Conservation (phyloP, 2,329 filamentous ascomycete species). For the Aspergillus luchuensis region DNA sequence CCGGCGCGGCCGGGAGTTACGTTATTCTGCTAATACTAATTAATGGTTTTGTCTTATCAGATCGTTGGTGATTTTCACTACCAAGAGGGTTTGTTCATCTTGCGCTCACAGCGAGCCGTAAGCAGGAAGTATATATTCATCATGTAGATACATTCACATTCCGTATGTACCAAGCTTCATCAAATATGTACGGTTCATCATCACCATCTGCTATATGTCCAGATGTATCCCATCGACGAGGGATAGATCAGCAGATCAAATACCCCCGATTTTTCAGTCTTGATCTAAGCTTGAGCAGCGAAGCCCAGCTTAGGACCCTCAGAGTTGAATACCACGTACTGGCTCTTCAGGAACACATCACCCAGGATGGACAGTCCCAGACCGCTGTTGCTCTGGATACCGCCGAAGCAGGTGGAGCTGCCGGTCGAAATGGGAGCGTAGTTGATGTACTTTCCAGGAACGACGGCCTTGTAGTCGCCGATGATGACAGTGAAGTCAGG, state of each 20-base stretch:
- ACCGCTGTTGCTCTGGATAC: constrained; percentile 66
- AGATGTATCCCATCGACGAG: background rate
- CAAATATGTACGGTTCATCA: background rate
- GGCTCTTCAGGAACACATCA: constrained; percentile 75
- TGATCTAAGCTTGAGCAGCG: constrained; percentile 41
- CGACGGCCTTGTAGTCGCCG: constrained; percentile 50
- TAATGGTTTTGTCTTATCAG: too few species aligned
- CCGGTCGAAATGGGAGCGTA: constrained; percentile 48
- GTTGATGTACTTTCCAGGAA: constrained; percentile 60
- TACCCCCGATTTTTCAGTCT: background rate
- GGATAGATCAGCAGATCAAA: background rate
- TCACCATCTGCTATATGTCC: background rate
- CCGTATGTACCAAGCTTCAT: too few species aligned
- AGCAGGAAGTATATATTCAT: too few species aligned
- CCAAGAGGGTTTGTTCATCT: too few species aligned
- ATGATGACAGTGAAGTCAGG: constrained; percentile 59
- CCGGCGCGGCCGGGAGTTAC: too few species aligned
- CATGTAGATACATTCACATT: too few species aligned
- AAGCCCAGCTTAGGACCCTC: constrained; percentile 52
- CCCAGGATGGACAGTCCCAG: constrained; percentile 70
- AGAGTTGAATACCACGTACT: constrained; percentile 72
- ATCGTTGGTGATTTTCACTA: too few species aligned
- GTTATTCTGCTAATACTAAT: too few species aligned
- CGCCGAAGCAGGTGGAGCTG: constrained; percentile 67
- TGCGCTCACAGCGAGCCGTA: too few species aligned